Base-by-base conservation (phyloP, 352 stramenopile species). In the Plasmopara halstedii region DNA sequence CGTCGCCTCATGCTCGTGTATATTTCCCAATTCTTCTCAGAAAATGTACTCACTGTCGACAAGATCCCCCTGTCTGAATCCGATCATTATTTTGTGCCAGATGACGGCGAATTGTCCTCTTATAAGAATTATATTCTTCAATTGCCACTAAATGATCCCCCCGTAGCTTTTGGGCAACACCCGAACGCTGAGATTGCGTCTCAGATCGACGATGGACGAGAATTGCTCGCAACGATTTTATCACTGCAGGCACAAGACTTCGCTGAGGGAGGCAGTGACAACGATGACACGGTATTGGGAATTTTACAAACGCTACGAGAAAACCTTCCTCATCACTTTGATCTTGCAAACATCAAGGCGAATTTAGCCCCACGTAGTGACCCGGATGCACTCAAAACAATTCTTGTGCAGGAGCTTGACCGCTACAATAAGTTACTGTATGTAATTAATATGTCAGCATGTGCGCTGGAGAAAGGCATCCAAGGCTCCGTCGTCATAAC, bases 401-500 rank as follows among this genome's bases (percentile, higher is more conserved):
- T 98, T 29, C 70, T 98, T 2, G 56, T 97, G 42, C 94, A 98
- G 56, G 94, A 98, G 42, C 67, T 97, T 0, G 91, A 98, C 46
- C 76, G 89, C 19, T 97, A 97, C 70, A 97, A 97, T 64, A 85
- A 86, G 26, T 56, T 97, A 18, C 52, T 97, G 6, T 53, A 56
- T 3, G 72, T 64, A 4, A 88, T 98, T 23, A 82, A 78, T 14
- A 54, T 51, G 4, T 90, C 91, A 1, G 65, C 97, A 2, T 42
- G 75, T 8, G 83, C 86, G 23, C 56, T 98, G 3, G 80, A 97
- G 62, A 86, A 91, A 37, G 94, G 87, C 0, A 95, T 97, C 31
- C 78, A 98, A 33, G 94, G 94, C 2, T 73, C 92, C 2, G 89
- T 97, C 0, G 78, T 98, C n/a, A 96, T 98, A 39, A 98, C 94